Base-by-base conservation (phyloP, 2,329 filamentous ascomycete genomes). In the Aspergillus neoniger region DNA sequence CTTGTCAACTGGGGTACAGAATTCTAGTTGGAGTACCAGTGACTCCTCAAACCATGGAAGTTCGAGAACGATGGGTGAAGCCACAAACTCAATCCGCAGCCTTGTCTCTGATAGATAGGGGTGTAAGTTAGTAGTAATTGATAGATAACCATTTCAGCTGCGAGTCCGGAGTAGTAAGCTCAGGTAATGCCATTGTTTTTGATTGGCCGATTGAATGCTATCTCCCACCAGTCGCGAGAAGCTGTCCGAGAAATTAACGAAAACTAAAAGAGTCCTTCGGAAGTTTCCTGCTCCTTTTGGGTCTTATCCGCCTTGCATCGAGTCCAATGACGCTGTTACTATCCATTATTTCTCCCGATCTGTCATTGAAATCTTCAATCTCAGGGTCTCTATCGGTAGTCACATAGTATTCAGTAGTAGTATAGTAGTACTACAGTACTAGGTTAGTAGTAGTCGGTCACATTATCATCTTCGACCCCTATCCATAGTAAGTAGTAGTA, bases 221-320 rank as follows among this genome's bases (percentile, higher is more conserved):
- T 72, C 70, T 72, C 69, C 67, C 67, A 60, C 69, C 70, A 70
- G 65, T 71, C 60, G 53, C 55, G 14, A 21, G 7, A 43, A 14
- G 14, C 10, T 43, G 10, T 8, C 15, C 15, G 7, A 43, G 32
- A 36, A 36, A 36, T 36, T 36, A 36, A 36, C 12, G 32, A 36
- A 36, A 36, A 36, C 32, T 36, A 36, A 36, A 36, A 14, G 9
- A 36, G 32, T 36, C 32, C 32, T 6, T 14, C 32, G 32, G 32
- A 36, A 36, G 32, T 36, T 36, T 36, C 32, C 32, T 36, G 10
- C 12, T 36, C 32, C 32, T 36, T 12, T 14, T 36, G 32, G 15
- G 12, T 36, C 32, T 36, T 36, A 36, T 36, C 32, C 32, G 32
- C 32, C 47, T 50, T 50, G 47, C 47, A 50, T 50, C 12, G 12